Conservation (phyloP, 805 yeast genomes). For the Myxozyma nipponensis region DNA sequence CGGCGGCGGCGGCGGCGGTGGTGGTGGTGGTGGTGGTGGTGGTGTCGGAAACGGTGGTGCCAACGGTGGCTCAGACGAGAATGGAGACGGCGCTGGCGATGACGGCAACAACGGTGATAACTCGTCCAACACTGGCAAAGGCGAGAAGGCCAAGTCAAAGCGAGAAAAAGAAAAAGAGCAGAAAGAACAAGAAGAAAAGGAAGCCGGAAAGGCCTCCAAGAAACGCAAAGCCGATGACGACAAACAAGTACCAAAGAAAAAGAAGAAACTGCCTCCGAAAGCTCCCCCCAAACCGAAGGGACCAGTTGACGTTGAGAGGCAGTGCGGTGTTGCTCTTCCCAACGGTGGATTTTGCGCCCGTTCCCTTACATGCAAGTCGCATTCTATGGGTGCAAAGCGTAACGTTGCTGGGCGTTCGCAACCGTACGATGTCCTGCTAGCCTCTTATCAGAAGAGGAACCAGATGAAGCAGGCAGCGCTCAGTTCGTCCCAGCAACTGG, state of each 20-base stretch:
- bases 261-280: conserved; percentile 24
- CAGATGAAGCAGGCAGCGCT: conserved; percentile 68
- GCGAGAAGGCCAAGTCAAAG: not conserved
- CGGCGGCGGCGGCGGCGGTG: conserved; percentile 66
- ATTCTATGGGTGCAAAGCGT: conserved; percentile 97
- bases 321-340: conserved; percentile 93
- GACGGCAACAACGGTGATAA: not conserved
- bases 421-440: conserved; percentile 81
- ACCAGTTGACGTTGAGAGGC: conserved; percentile 86
- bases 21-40: conserved; percentile 79
- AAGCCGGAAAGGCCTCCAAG: not conserved
- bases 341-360: conserved; percentile 96
- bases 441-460: conserved; percentile 86
- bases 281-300: conserved; percentile 37
- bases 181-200: not conserved
- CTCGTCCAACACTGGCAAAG: not conserved
- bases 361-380: conserved; percentile 93
- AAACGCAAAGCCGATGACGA: not conserved
- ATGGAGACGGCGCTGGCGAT: not conserved
- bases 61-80: conserved; percentile 93
- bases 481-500: conserved; percentile 40
- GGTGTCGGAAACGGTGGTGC: conserved; percentile 88
- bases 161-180: not conserved
- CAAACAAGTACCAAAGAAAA: conserved; percentile 44
- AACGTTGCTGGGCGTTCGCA: conserved; percentile 92